Percentiles rank a stretch among this genome's conserved stretches.
phyloP scores from a whole-genome alignment of 176 grass and related monocot species.

The Hordeum vulgare region MorexV3_pseudomolecules_assembly NC_058520.1:358700206-358700705 shows the following conservation, averaged over 20 bases:
- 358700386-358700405: constrained; percentile 89
- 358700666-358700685: constrained; percentile 27
- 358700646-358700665: constrained; percentile 80
- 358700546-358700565: not conserved
- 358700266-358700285: constrained; percentile 90
- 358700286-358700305: constrained; percentile 97
- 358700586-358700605: constrained; percentile 83
- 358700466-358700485: constrained; percentile 69
- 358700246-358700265: constrained; percentile 94
- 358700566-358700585: constrained; percentile 11
- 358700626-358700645: constrained; percentile 57
- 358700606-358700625: constrained; percentile 80
- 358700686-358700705: constrained; percentile 29
- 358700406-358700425: constrained; percentile 87
- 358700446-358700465: constrained; percentile 65
- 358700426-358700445: constrained; percentile 82
- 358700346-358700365: constrained; percentile 91
- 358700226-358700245: constrained; percentile 82
- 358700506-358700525: constrained; percentile 21
- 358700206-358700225: constrained; percentile 81
- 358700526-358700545: not conserved
- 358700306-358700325: constrained; percentile 68
- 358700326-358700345: constrained; percentile 75
- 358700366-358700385: constrained; percentile 96
- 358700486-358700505: constrained; percentile 68